Evolutionary conservation across 208 protist genomes (phyloP), one percentile per base, ranked within the genome.

Genomic region (Blechomonas ayalai): DNA sequence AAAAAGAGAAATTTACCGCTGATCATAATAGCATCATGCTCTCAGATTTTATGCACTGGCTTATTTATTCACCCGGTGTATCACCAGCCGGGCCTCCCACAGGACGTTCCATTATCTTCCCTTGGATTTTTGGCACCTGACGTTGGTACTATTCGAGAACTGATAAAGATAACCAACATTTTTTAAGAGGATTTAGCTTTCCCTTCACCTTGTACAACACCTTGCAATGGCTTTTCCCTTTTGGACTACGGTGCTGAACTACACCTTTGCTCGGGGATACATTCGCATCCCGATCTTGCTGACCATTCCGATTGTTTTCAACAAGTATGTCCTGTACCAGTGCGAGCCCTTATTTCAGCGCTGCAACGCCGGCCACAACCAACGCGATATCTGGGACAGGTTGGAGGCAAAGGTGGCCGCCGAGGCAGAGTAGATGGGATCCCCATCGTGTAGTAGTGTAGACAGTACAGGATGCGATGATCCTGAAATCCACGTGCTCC

Each of bases 341-440:
- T 73, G 73, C 47, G 80, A 91, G 65, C 62, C 54, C 10, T 43
- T 60, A 38, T 89, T 76, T 58, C 70, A 88, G 69, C 10, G 46
- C 36, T 87, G 76, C 73, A 92, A 92, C 49, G 66, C 45, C 20
- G 84, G 76, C 53, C 80, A 92, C 75, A 87, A 87, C 65, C 80
- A 92, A 67, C 26, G 32, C 6, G 79, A 88, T 26, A 89, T 89
- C 52, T 92, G 83, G 80, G 75, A 87, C 53, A 71, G 79, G 33
- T 60, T 92, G n/a, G 45, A 89, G 73, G 60, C 43, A 6, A 88
- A 89, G 60, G 83, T 87, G 18, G 74, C 63, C 3, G 56, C 51
- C 33, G 73, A 81, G 31, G 51, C 26, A 1, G 58, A 57, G 31
- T n/a, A n/a, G n/a, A n/a, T n/a, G n/a, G n/a, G n/a, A n/a, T n/a